phyloP scores from a whole-genome alignment of 306 rosid genomes.

The Prunus salicina region DNA sequence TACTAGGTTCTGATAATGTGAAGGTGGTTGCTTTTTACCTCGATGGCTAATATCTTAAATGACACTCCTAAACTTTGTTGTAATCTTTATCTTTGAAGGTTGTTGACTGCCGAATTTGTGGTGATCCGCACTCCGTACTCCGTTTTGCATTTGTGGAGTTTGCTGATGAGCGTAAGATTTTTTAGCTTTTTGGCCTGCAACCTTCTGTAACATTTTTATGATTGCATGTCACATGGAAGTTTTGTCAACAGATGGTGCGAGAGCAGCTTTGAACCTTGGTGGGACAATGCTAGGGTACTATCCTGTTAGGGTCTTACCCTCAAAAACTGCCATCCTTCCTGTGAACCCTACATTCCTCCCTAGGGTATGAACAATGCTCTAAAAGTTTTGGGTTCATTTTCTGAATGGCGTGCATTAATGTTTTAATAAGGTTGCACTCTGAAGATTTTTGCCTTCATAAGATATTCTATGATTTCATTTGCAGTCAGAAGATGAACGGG shows the following conservation, averaged over 20 bases:
- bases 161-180: conserved; percentile 77
- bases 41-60: background rate
- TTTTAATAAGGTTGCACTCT: background rate
- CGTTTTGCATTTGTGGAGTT: conserved; percentile 99
- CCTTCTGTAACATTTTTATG: background rate
- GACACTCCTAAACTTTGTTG: conserved; percentile 6
- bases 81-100: conserved; percentile 54
- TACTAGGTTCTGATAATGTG: background rate
- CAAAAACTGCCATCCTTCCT: conserved; percentile 97
- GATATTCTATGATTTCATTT: conserved; percentile 23
- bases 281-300: conserved; percentile 93
- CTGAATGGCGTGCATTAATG: background rate
- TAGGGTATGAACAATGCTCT: conserved; percentile 53
- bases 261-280: conserved; percentile 81
- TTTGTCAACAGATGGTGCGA: conserved; percentile 74
- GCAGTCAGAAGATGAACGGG: conserved; percentile 97
- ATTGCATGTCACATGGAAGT: conserved; percentile 25
- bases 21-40: background rate
- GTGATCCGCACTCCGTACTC: conserved; percentile 94
- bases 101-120: conserved; percentile 93
- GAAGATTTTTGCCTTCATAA: conserved; percentile 7
- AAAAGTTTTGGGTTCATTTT: conserved; percentile 2
- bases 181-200: conserved; percentile 8
- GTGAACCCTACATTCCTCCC: conserved; percentile 98
- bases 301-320: conserved; percentile 94